Percentiles rank a stretch among this genome's conserved stretches.
These are phyloP conservation scores for Urtica urens DNA, from an alignment of 306 rosid genomes.

Conservation along the genomic window DNA sequence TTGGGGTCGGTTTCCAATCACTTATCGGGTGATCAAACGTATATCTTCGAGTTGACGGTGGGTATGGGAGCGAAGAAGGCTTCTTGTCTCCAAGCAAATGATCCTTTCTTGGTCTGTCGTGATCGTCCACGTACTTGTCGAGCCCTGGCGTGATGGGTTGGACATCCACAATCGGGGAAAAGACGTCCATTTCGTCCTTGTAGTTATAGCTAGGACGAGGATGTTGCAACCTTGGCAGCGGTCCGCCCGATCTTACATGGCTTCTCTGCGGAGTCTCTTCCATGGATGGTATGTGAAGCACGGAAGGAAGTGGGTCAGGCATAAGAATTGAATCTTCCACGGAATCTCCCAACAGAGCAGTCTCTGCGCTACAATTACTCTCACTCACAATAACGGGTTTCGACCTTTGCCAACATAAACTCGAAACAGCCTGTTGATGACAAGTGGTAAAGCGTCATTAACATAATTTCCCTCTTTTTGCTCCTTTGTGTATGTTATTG, in stretches of 20 bases:
- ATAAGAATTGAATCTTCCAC: constrained; percentile 91
- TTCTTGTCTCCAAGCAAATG: constrained; percentile 56
- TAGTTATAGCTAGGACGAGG: constrained; percentile 70
- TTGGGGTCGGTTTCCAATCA: constrained; percentile 68
- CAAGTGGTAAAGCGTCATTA: constrained; percentile 13
- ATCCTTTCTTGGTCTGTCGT: constrained; percentile 61
- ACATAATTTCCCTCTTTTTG: too few species aligned
- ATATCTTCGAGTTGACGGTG: constrained; percentile 62
- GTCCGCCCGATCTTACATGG: constrained; percentile 77
- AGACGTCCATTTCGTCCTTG: constrained; percentile 98
- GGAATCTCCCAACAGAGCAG: constrained; percentile 77
- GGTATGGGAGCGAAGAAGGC: constrained; percentile 51
- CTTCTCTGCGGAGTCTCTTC: constrained; percentile 75
- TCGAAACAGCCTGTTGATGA: constrained; percentile 80
- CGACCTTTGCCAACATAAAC: constrained; percentile 98
- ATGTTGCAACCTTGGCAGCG: constrained; percentile 63
- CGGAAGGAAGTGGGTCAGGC: constrained; percentile 97
- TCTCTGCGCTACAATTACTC: constrained; percentile 63
- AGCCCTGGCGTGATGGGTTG: constrained; percentile 77
- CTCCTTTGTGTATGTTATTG: too few species aligned
- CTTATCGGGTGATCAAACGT: constrained; percentile 69
- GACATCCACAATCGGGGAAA: constrained; percentile 98
- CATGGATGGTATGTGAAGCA: constrained; percentile 30
- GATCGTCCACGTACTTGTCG: constrained; percentile 73
- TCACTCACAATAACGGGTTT: constrained; percentile 82